phyloP scores from a whole-genome alignment of 2,329 filamentous ascomycete species.

The Phialophora verrucosa region DNA sequence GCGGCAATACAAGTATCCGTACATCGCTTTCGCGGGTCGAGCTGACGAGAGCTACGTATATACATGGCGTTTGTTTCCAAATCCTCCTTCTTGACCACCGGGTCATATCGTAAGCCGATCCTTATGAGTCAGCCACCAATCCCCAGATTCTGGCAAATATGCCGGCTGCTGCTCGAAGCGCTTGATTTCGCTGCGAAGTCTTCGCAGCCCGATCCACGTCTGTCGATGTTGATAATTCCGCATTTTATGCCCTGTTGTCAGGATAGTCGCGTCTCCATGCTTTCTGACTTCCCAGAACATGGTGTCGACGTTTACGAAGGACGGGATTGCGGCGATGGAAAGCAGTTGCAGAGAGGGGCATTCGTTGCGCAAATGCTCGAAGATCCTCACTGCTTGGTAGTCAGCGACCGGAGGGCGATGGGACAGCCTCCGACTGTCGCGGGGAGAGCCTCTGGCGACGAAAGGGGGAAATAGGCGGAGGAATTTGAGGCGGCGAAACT shows the following conservation, averaged over 20 bases:
- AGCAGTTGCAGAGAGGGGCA: slow-evolving; percentile 33
- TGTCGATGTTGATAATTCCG: slow-evolving; percentile 38
- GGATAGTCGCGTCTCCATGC: slow-evolving; percentile 34
- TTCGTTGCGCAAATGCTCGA: slow-evolving; percentile 35
- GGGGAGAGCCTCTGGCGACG: slow-evolving; percentile 22
- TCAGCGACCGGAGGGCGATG: slow-evolving; percentile 32
- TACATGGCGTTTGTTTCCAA: background rate
- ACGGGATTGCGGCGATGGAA: slow-evolving; percentile 32
- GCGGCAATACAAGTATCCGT: background rate
- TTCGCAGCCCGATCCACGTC: slow-evolving; percentile 37
- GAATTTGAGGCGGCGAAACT: slow-evolving; percentile 34
- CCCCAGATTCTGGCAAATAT: slow-evolving; percentile 29
- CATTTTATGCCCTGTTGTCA: slow-evolving; percentile 36
- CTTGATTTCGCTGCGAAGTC: slow-evolving; percentile 35
- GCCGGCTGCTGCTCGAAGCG: slow-evolving; percentile 28
- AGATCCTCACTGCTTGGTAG: slow-evolving; percentile 38
- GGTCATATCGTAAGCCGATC: slow-evolving; percentile 16
- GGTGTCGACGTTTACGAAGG: slow-evolving; percentile 31
- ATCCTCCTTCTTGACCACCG: background rate
- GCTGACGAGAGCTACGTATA: background rate
- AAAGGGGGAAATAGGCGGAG: slow-evolving; percentile 40
- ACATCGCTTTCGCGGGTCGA: background rate
- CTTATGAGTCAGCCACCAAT: slow-evolving; percentile 26
- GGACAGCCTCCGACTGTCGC: slow-evolving; percentile 5
- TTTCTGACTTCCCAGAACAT: slow-evolving; percentile 38